Percentiles rank a stretch among this genome's conserved stretches.
phyloP scores from a whole-genome alignment of 805 yeast species.

The Candida xyloterini region DNA sequence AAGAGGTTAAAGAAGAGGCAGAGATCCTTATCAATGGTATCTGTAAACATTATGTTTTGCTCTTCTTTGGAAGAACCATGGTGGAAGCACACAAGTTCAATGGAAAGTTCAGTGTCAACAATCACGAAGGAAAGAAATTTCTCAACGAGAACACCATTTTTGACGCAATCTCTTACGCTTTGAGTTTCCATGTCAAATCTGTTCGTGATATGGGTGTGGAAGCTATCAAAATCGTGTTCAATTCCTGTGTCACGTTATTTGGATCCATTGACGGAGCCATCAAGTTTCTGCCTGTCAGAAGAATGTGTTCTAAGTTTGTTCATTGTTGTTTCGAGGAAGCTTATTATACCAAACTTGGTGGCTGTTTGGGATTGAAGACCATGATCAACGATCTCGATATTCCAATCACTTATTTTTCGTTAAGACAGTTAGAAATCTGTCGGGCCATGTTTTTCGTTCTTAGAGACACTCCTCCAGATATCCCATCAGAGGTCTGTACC shows the following conservation, averaged over 20 bases:
- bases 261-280: constrained; percentile 65
- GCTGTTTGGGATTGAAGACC: constrained; percentile 76
- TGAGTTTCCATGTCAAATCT: constrained; percentile 69
- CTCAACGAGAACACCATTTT: constrained; percentile 69
- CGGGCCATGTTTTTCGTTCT: constrained; percentile 86
- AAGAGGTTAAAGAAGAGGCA: constrained; percentile 71
- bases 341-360: constrained; percentile 84
- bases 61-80: constrained; percentile 73
- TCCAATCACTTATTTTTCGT: constrained; percentile 69
- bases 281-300: constrained; percentile 70
- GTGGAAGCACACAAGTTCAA: constrained; percentile 64
- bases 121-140: constrained; percentile 72
- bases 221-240: constrained; percentile 60
- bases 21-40: constrained; percentile 56
- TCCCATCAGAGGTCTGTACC: constrained; percentile 73
- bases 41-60: constrained; percentile 73
- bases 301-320: constrained; percentile 75
- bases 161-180: constrained; percentile 72
- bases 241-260: constrained; percentile 61
- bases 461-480: constrained; percentile 85
- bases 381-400: constrained; percentile 65
- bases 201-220: constrained; percentile 71
- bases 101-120: constrained; percentile 69
- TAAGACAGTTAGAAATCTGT: constrained; percentile 78
- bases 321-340: constrained; percentile 91